phyloP scores from a whole-genome alignment of 2,329 filamentous ascomycete species.

The Malbranchea cinnamomea region DNA sequence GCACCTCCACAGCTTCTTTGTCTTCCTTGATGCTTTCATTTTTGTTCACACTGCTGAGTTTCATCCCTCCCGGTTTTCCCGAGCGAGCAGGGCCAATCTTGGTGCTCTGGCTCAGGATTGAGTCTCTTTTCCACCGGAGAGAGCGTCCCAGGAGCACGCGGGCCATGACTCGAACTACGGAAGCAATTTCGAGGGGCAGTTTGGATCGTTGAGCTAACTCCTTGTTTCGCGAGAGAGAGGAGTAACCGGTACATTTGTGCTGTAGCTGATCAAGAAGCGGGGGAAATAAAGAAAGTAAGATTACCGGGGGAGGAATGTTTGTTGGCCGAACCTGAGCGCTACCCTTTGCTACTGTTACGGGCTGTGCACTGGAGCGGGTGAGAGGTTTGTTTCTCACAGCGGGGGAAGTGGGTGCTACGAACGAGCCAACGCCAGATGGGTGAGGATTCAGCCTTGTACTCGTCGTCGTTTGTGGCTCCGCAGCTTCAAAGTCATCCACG shows the following conservation, averaged over 20 bases:
- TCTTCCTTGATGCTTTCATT: slow-evolving; percentile 70
- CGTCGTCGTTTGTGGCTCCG: neutral
- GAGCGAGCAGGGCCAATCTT: slow-evolving; percentile 61
- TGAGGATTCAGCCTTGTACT: too few relatives aligned
- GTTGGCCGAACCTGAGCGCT: slow-evolving; percentile 44
- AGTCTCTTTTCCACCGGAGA: slow-evolving; percentile 80
- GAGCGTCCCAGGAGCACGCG: slow-evolving; percentile 73
- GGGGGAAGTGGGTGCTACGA: too few relatives aligned
- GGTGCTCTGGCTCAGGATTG: slow-evolving; percentile 72
- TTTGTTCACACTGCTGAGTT: slow-evolving; percentile 73
- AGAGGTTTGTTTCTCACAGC: slow-evolving; percentile 2
- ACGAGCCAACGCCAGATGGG: too few relatives aligned
- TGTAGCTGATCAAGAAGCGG: slow-evolving; percentile 53
- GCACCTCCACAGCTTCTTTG: slow-evolving; percentile 65
- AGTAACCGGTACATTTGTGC: slow-evolving; percentile 44
- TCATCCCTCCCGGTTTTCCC: slow-evolving; percentile 70
- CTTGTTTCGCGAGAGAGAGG: slow-evolving; percentile 41
- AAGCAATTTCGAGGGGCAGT: slow-evolving; percentile 15
- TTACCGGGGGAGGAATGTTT: slow-evolving; percentile 77
- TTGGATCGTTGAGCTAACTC: slow-evolving; percentile 20
- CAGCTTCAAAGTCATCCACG: slow-evolving; percentile 20
- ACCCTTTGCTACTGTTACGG: slow-evolving; percentile 10
- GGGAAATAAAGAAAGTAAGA: slow-evolving; percentile 65
- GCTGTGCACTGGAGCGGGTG: slow-evolving; percentile 7
- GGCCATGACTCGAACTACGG: slow-evolving; percentile 43